These are phyloP conservation scores for Athelia psychrophila DNA, from an alignment of 1,284 basidiomycete genomes.

Conservation along the genomic window DNA sequence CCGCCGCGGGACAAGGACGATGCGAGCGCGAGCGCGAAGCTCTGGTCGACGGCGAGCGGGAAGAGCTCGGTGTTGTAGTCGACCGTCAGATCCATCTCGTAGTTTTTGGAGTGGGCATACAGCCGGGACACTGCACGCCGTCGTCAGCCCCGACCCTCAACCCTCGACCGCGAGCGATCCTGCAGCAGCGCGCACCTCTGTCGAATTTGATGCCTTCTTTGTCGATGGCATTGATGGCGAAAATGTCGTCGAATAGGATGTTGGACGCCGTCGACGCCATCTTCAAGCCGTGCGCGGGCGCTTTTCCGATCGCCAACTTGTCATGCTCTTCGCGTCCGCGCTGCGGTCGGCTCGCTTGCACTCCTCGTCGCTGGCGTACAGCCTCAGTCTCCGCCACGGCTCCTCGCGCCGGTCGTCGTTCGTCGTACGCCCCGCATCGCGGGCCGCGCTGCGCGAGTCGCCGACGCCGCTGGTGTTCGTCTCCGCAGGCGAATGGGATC, in stretches of 20 bases:
- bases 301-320: background rate
- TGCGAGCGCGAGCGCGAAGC: constrained; percentile 84
- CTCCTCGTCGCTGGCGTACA: background rate
- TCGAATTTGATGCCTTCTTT: constrained; percentile 97
- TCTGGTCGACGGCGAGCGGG: constrained; percentile 66
- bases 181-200: constrained; percentile 60
- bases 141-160: constrained; percentile 11
- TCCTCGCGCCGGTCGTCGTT: constrained; percentile 10
- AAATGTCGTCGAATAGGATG: constrained; percentile 88
- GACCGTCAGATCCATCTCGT: constrained; percentile 86
- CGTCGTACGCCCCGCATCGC: constrained; percentile 35
- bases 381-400: background rate
- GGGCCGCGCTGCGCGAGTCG: constrained; percentile 40
- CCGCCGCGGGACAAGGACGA: constrained; percentile 73
- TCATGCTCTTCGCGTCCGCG: no score
- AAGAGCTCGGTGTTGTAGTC: constrained; percentile 93
- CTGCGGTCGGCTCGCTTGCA: background rate
- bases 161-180: background rate
- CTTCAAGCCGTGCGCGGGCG: background rate
- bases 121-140: constrained; percentile 74
- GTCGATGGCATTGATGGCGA: constrained; percentile 83
- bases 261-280: constrained; percentile 70
- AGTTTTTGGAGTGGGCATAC: constrained; percentile 81
- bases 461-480: constrained; percentile 54
- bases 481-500: constrained; percentile 38